A percentile compares a stretch with the other conserved stretches of the same genome.
These are phyloP conservation scores for Escovopsis sp. DNA, from an alignment of 2,329 filamentous ascomycete species.

Conservation along the genomic window DNA sequence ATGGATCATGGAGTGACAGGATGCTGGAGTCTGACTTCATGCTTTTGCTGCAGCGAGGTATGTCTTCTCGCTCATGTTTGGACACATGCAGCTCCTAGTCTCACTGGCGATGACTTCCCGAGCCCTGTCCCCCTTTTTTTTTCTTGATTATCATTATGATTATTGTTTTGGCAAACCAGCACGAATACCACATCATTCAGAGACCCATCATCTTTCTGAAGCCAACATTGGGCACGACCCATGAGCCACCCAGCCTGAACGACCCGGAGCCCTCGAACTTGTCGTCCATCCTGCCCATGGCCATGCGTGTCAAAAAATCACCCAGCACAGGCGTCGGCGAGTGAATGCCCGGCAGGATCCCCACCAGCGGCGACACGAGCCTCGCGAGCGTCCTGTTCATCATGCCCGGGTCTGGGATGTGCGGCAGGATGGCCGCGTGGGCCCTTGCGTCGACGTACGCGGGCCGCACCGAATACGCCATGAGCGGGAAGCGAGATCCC, in stretches of 20 bases:
- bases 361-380: conserved; percentile 13
- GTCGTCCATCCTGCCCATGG: conserved; percentile 22
- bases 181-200: too few species aligned
- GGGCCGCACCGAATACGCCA: conserved; percentile 42
- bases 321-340: conserved; percentile 31
- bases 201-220: conserved; percentile 20
- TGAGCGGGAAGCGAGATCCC: conserved; percentile 28
- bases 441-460: conserved; percentile 36
- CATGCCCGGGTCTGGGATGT: conserved; percentile 19
- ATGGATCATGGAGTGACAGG: too few species aligned
- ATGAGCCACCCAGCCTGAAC: conserved; percentile 19
- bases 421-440: conserved; percentile 27
- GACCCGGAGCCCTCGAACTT: conserved; percentile 15
- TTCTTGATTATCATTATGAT: not conserved
- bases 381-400: conserved; percentile 3
- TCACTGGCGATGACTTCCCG: too few species aligned
- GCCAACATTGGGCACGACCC: conserved; percentile 19
- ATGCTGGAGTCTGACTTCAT: too few species aligned
- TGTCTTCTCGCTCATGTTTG: too few species aligned
- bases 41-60: too few species aligned
- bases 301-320: conserved; percentile 27
- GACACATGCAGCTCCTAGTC: too few species aligned
- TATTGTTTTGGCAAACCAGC: too few species aligned
- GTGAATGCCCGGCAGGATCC: conserved; percentile 7
- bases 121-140: not conserved